Conservation (phyloP, 2,329 filamentous ascomycete species). For the Fusarium longipes region DNA sequence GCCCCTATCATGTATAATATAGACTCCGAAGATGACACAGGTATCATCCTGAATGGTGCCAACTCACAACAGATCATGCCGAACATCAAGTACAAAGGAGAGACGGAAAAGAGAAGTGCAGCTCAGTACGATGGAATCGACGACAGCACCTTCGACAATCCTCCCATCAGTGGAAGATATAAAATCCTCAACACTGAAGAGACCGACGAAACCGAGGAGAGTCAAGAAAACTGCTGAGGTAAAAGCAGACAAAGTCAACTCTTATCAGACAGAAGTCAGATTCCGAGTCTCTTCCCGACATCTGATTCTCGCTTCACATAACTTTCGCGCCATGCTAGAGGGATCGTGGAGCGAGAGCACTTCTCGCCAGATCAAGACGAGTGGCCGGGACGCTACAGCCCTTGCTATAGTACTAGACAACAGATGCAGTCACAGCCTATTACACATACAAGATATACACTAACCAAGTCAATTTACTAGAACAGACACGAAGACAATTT, state of each 20-base stretch:
- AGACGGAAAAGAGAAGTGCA: too few relatives aligned
- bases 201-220: rapidly evolving
- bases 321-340: not conserved
- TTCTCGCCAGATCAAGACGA: not conserved
- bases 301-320: not conserved
- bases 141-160: not conserved
- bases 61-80: not conserved
- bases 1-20: not conserved
- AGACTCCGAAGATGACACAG: not conserved
- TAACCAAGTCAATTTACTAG: too few relatives aligned
- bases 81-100: not conserved
- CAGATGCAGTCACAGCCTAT: too few relatives aligned
- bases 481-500: too few relatives aligned
- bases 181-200: not conserved
- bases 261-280: not conserved
- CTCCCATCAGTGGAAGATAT: not conserved
- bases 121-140: not conserved
- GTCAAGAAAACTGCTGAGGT: too few relatives aligned
- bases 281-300: conserved; percentile 2
- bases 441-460: too few relatives aligned
- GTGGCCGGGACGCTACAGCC: not conserved
- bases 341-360: not conserved
- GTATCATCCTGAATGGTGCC: not conserved
- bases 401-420: not conserved
- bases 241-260: too few relatives aligned